These are phyloP conservation scores for Spirogloea muscicola DNA, from an alignment of 139 green algal genomes.

Conservation along the genomic window DNA sequence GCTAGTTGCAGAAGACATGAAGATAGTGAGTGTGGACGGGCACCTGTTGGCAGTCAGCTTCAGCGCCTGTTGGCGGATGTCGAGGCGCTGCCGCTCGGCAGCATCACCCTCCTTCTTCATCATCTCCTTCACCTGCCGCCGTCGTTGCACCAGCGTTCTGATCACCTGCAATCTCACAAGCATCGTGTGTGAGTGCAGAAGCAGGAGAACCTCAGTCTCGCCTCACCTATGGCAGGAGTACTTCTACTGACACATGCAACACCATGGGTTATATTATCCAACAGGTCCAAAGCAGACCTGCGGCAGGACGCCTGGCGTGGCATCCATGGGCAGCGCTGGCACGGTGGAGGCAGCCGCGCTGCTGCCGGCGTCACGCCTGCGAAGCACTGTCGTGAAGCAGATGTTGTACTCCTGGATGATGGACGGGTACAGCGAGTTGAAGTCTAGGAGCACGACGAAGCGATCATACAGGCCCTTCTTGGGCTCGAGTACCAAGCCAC, in stretches of 20 bases:
- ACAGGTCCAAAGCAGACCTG: slow-evolving; percentile 36
- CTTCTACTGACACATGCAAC: slow-evolving; percentile 1
- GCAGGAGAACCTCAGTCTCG: no score
- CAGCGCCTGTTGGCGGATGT: slow-evolving; percentile 87
- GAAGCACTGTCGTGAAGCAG: slow-evolving; percentile 94
- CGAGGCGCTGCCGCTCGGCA: slow-evolving; percentile 61
- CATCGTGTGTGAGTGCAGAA: slow-evolving; percentile 23
- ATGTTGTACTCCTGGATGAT: slow-evolving; percentile 99
- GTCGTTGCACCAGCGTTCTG: slow-evolving; percentile 67
- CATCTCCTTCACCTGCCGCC: slow-evolving; percentile 75
- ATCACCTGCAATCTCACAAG: slow-evolving; percentile 45
- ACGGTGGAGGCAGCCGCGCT: neutral
- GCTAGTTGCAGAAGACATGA: no score
- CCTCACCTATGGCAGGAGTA: no score
- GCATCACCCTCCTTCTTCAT: slow-evolving; percentile 72
- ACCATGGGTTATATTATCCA: no score
- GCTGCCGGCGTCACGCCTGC: neutral
- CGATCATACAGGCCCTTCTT: slow-evolving; percentile 98
- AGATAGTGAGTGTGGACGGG: slow-evolving; percentile 51
- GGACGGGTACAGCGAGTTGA: slow-evolving; percentile 98
- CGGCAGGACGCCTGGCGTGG: slow-evolving; percentile 32
- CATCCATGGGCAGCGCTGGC: slow-evolving; percentile 12
- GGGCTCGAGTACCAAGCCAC: slow-evolving; percentile 95
- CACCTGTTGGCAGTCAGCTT: slow-evolving; percentile 96
- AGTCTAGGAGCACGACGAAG: slow-evolving; percentile 95